phyloP scores from a whole-genome alignment of 2,329 filamentous ascomycete species.

The Ophiocordyceps camponoti-floridani region DNA sequence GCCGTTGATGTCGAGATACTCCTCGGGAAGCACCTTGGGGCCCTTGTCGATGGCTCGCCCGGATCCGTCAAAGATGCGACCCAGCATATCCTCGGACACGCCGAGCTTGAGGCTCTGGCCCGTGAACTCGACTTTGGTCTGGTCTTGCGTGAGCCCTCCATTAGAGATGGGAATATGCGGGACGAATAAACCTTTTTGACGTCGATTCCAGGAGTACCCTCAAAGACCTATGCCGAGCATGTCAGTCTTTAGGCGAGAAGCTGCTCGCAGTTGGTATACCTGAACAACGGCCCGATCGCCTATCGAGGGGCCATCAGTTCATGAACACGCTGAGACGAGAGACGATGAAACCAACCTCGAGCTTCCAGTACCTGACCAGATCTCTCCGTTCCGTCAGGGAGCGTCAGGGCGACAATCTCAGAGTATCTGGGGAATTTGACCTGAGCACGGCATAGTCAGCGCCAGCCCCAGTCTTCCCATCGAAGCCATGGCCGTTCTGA shows the following conservation, averaged over 20 bases:
- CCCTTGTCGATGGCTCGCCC: conserved; percentile 98
- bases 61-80: conserved; percentile 95
- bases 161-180: conserved; percentile 1
- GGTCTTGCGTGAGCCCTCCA: conserved; percentile 10
- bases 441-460: conserved; percentile 25
- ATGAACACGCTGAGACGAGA: not conserved
- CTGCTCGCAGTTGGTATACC: conserved; percentile 29
- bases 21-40: conserved; percentile 91
- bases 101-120: conserved; percentile 95
- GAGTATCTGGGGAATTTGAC: conserved; percentile 97
- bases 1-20: conserved; percentile 98
- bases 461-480: not conserved
- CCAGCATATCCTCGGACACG: conserved; percentile 98
- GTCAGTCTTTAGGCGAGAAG: conserved; percentile 7
- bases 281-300: conserved; percentile 89
- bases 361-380: conserved; percentile 95
- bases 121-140: conserved; percentile 96
- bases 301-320: conserved; percentile 17
- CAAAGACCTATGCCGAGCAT: conserved; percentile 55
- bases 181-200: conserved; percentile 70
- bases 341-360: conserved; percentile 47
- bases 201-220: conserved; percentile 92
- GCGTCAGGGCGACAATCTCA: conserved; percentile 90
- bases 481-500: conserved; percentile 20
- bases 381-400: conserved; percentile 85